Evolutionary conservation across 768 basidiomycete species (phyloP), one percentile per base, ranked within the genome.

Genomic region (Lactifluus piperatus): DNA sequence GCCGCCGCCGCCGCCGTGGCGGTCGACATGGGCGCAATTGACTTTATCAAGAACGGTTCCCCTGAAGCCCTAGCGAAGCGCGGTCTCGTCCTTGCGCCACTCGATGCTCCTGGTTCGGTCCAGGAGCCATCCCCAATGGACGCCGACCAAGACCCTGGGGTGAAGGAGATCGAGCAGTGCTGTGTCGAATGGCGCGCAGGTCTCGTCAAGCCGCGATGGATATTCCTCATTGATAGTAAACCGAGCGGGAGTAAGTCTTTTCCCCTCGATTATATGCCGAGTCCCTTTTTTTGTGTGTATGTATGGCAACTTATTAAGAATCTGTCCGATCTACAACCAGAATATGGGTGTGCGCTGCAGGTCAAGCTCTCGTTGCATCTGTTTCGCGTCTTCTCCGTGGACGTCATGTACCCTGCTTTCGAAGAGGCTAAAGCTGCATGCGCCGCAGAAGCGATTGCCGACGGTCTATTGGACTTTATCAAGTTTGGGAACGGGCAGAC

Each of bases 381-480:
- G n/a, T 73, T 71, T 32, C 75, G 76, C 7, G 75, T 80, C 20
- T 84, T 79, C 62, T 79, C 83, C 3, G 77, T 79, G 11, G 75
- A 77, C 41, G 71, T 80, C 4, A 69, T 65, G 0, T 79, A 76
- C 58, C 69, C 72, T 49, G 75, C 67, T n/a, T 65, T 68, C 20
- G 66, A 62, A 20, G 73, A 75, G 26, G 86, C 86, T 5, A 78
- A 79, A 58, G 66, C 66, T 1, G 77, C 76, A 0, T 86, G 82
- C 65, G 85, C 84, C 6, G 71, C 72, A 36, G 66, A 71, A 18
- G 86, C 86, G 4, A 58, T 85, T 26, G 68, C 69, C 0, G 75
- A 83, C 60, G 81, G 78, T 27, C 77, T 81, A 7, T 63, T 85
- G 5, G 81, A 84, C 4, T 86, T 79, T 47, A 83, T 88, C 66